These are phyloP conservation scores for Fusarium phyllophilum DNA, from an alignment of 2,329 filamentous ascomycete species.

Conservation along the genomic window DNA sequence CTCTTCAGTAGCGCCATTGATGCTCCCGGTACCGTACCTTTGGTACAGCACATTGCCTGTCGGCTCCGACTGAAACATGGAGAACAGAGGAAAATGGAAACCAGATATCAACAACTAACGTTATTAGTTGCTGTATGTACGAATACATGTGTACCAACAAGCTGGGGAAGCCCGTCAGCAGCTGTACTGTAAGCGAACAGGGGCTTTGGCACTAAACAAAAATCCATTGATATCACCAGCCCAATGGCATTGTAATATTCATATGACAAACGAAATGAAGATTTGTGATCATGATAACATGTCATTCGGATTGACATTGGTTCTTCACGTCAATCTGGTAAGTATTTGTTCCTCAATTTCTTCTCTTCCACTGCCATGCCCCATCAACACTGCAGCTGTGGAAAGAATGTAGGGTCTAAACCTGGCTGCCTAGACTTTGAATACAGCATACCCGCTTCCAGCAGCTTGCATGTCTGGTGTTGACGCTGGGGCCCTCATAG, in stretches of 20 bases:
- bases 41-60: constrained; percentile 12
- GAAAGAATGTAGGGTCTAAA: not conserved
- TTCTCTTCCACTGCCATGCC: not conserved
- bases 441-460: constrained; percentile 27
- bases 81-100: not conserved
- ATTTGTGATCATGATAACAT: not conserved
- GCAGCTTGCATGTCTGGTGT: constrained; percentile 35
- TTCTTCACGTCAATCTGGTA: not conserved
- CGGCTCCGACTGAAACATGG: constrained; percentile 30
- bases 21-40: constrained; percentile 23
- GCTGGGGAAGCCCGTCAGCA: constrained; percentile 1
- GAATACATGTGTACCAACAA: not conserved
- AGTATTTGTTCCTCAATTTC: not conserved
- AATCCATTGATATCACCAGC: not conserved
- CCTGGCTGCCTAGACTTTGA: constrained; percentile 1
- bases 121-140: not conserved
- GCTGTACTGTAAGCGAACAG: not conserved
- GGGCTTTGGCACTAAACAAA: constrained; percentile 2
- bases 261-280: not conserved
- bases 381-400: not conserved
- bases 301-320: not conserved
- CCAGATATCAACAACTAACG: not conserved
- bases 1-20: constrained; percentile 12
- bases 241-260: not conserved
- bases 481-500: constrained; percentile 25